A percentile compares a stretch with the other conserved stretches of the same genome.
Conservation (phyloP, 2,329 filamentous ascomycete species). For the Hymenoscyphus repandus region DNA sequence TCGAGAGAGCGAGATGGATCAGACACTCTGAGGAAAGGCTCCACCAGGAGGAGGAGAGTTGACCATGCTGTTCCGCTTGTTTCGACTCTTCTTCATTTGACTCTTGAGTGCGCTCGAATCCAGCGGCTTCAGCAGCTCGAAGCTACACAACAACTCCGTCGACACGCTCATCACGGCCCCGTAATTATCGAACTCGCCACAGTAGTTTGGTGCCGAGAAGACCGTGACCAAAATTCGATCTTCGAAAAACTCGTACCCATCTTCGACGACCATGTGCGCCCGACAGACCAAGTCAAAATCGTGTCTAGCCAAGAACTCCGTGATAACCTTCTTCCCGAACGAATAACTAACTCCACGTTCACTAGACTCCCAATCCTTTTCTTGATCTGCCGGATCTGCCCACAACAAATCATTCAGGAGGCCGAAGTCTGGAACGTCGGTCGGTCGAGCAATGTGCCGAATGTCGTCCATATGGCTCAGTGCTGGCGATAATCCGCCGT, state of each 20-base stretch:
- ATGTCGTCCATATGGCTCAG: slow-evolving; percentile 98
- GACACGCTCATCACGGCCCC: slow-evolving; percentile 98
- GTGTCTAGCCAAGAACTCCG: slow-evolving; percentile 88
- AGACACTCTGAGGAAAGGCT: slow-evolving; percentile 25
- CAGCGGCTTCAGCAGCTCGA: slow-evolving; percentile 91
- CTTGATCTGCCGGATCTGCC: slow-evolving; percentile 98
- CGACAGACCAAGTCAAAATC: slow-evolving; percentile 97
- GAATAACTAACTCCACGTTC: slow-evolving; percentile 97
- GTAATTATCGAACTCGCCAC: slow-evolving; percentile 90
- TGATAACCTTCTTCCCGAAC: slow-evolving; percentile 97
- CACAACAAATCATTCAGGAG: slow-evolving; percentile 91
- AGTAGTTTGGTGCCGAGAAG: slow-evolving; percentile 98
- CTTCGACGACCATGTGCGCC: slow-evolving; percentile 98
- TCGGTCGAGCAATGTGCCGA: slow-evolving; percentile 88
- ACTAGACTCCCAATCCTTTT: slow-evolving; percentile 95
- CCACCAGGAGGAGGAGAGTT: slow-evolving; percentile 71
- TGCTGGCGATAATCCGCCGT: slow-evolving; percentile 88
- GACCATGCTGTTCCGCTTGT: slow-evolving; percentile 89
- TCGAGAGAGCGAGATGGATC: too few relatives aligned
- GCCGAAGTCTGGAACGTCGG: slow-evolving; percentile 95
- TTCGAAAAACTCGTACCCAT: slow-evolving; percentile 98
- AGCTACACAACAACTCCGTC: slow-evolving; percentile 87
- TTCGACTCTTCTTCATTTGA: slow-evolving; percentile 97
- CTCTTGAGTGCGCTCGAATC: slow-evolving; percentile 96
- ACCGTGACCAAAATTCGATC: slow-evolving; percentile 93